Percentiles rank a stretch among this genome's conserved stretches.
phyloP scores from a whole-genome alignment of 2,329 filamentous ascomycete genomes.

The Neonectria coccinea region DNA sequence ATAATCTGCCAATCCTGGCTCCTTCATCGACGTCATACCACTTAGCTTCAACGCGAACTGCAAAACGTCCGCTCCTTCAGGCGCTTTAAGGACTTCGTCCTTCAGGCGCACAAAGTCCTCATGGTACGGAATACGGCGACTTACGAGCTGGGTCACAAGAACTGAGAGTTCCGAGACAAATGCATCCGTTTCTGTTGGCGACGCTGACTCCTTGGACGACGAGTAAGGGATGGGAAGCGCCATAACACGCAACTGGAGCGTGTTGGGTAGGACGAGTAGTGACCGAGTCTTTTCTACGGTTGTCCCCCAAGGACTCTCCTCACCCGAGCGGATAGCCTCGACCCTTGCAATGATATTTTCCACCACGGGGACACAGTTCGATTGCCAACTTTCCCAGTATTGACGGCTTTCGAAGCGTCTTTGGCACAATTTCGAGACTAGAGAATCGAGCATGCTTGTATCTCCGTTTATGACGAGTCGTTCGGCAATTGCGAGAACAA shows the following conservation, averaged over 20 bases:
- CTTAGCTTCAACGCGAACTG: slow-evolving; percentile 32
- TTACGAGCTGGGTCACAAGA: slow-evolving; percentile 29
- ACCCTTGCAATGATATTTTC: slow-evolving; percentile 32
- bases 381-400: slow-evolving; percentile 32
- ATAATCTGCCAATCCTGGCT: slow-evolving; percentile 32
- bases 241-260: slow-evolving; percentile 29
- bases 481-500: slow-evolving; percentile 15
- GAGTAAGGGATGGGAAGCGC: slow-evolving; percentile 33
- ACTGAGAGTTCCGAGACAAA: slow-evolving; percentile 30
- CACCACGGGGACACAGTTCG: slow-evolving; percentile 40
- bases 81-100: slow-evolving; percentile 22
- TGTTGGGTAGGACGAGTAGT: slow-evolving; percentile 28
- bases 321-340: slow-evolving; percentile 17
- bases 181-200: slow-evolving; percentile 6
- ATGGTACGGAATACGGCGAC: slow-evolving; percentile 39
- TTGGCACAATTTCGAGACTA: slow-evolving; percentile 13
- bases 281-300: slow-evolving; percentile 4
- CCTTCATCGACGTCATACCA: slow-evolving; percentile 9
- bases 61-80: neutral
- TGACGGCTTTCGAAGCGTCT: slow-evolving; percentile 13
- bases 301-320: neutral
- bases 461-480: slow-evolving; percentile 18
- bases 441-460: neutral
- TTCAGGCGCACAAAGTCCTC: slow-evolving; percentile 36
- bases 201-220: neutral